Evolutionary conservation across 169 alveolate genomes (phyloP).

Genomic region (Gregarina niphandrodes): DNA sequence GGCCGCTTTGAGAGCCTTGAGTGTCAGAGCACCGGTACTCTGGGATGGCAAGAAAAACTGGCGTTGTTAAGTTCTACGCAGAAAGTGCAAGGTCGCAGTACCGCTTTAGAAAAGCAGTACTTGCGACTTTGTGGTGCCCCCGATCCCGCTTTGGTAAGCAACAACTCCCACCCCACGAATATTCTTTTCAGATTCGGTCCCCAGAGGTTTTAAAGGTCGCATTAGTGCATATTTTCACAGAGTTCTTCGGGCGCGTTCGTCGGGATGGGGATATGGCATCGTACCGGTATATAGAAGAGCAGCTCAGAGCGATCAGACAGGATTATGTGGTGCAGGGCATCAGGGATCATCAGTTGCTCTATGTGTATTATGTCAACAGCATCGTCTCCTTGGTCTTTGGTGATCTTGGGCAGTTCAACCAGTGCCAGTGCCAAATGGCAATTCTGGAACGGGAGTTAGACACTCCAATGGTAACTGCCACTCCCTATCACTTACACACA

Average conservation of each 20-base stretch:
- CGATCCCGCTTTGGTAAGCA: slow-evolving; percentile 36
- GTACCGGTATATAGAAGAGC: slow-evolving; percentile 17
- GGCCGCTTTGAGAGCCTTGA: too few species aligned
- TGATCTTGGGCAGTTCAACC: slow-evolving; percentile 41
- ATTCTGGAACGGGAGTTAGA: too few species aligned
- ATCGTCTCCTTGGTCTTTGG: slow-evolving; percentile 36
- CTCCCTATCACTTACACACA: too few species aligned
- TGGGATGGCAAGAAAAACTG: slow-evolving; percentile 16
- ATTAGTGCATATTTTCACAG: slow-evolving; percentile 11
- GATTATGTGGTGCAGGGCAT: slow-evolving; percentile 42
- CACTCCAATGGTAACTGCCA: too few species aligned
- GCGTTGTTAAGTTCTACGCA: slow-evolving; percentile 10
- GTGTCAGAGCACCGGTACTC: too few species aligned
- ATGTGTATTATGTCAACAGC: slow-evolving; percentile 42
- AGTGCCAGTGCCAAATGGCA: slow-evolving; percentile 26
- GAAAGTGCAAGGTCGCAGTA: slow-evolving; percentile 27
- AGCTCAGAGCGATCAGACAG: slow-evolving; percentile 32
- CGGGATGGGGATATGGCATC: slow-evolving; percentile 1
- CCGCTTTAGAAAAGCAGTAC: slow-evolving; percentile 33
- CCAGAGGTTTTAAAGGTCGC: slow-evolving; percentile 27
- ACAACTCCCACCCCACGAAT: too few species aligned
- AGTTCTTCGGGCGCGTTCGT: too few species aligned
- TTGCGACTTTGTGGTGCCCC: slow-evolving; percentile 37
- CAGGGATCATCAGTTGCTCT: slow-evolving; percentile 29
- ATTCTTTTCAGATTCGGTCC: too few species aligned